Base-by-base conservation (phyloP, 2,329 filamentous ascomycete genomes). In the Aspergillus pseudoglaucus region DNA sequence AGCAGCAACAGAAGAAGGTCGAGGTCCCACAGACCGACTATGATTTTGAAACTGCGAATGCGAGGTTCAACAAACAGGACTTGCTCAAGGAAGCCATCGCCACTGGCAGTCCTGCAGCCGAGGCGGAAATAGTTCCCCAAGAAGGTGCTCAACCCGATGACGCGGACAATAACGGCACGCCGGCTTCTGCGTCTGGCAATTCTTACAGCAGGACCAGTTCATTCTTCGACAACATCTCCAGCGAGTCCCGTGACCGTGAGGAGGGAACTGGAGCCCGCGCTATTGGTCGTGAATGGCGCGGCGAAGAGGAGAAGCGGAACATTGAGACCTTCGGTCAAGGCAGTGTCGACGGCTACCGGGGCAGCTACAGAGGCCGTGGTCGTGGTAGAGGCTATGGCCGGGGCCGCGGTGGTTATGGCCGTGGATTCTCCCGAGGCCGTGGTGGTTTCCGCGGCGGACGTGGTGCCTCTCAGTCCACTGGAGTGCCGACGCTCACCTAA, bases 151-250 rank as follows among this genome's bases (percentile, higher is more conserved):
- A 58, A 7, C 53, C 66, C 0, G 68, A 76, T 20, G 65, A 66
- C 9, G 52, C 59, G 12, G 52, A 62, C 12, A 67, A 61, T 18
- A 63, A 70, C 27, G 63, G 63, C 33, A 45, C 51, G 3, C 58
- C 57, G 48, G 48, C 55, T 10, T 61, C 69, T 10, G 61, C 67
- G 17, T 52, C 58, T 7, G 71, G 75, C 32, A 65, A 70, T 25
- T 79, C 82, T 0, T 98, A 98, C 73, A 91, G 96, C 75, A 95
- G 90, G 71, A 79, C 84, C 4, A 83, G 75, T 3, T 95, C 89
- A 1, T 98, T 98, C 77, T 98, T 98, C 64, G 93, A 98, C 71
- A 96, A 98, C 68, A 96, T 98, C 55, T 95, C 89, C 1, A 95
- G 88, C 56, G 93, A 98, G 66, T 80, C 88, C 53, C 94, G 87